Evolutionary conservation across 768 basidiomycete genomes (phyloP), one percentile per base, ranked within the genome.

Genomic region (Mycena crocata): DNA sequence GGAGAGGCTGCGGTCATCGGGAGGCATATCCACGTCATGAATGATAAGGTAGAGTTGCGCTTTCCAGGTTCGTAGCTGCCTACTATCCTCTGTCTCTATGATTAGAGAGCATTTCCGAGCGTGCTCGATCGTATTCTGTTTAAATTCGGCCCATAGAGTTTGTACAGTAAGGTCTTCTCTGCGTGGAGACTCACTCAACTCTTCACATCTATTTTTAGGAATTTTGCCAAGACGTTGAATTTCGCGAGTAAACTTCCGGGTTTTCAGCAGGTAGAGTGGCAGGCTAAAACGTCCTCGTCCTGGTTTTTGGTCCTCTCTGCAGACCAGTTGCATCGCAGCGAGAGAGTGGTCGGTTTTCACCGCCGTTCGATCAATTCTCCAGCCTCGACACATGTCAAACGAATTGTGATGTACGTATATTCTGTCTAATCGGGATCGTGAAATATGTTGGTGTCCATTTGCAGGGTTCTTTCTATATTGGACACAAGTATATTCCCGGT

Each of bases 301-400:
- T 1, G 48, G 48, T 19, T 21, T 49, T 13, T 3, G 5, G 13
- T 32, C 30, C 21, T 19, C 28, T 49, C 48, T 49, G 17, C 48
- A 49, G 48, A 49, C 48, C 9, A 46, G 24, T 28, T 46, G 45
- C 45, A 28, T 26, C 19, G 57, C 28, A 32, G 66, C 39, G 42
- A 67, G 45, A 17, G 19, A 24, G 37, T 69, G 70, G 42, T 71
- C 68, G 5, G 68, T 60, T 6, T 34, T 46, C 3, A 69, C 26
- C 3, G 48, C 56, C 13, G 32, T 49, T 44, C 19, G 54, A 6
- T 28, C 28, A 2, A 68, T 68, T 35, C 21, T 54, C 67, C 67
- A 68, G 10, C 57, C 50, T 30, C 62, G 8, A 32, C 34, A 52
- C 3, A 7, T n/a, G 14, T 52, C 19, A 14, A 40, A 31, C 5